Evolutionary conservation across 495 filamentous ascomycete species (phyloP).

Genomic region (Trichoderma reesei): DNA sequence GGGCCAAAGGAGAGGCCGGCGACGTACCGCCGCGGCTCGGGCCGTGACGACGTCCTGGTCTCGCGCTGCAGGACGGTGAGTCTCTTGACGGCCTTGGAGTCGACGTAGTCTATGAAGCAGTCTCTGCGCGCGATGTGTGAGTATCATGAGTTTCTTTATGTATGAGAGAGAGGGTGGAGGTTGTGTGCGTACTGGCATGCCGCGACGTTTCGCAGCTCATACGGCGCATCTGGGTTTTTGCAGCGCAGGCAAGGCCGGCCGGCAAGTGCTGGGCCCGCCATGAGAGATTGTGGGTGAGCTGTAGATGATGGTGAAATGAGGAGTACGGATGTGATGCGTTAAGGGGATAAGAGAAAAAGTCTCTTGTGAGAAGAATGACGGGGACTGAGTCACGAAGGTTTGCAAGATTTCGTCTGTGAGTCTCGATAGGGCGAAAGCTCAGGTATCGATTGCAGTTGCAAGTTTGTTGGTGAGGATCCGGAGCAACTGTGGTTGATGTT

Average conservation of each 20-base stretch:
- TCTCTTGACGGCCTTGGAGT: slow-evolving; percentile 13
- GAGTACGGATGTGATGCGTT: too few species aligned
- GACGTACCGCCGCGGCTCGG: slow-evolving; percentile 43
- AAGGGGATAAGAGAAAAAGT: not conserved
- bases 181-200: not conserved
- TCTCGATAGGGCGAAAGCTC: too few species aligned
- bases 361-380: not conserved
- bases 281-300: not conserved
- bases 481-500: too few species aligned
- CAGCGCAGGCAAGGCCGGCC: slow-evolving; percentile 7
- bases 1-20: slow-evolving; percentile 76
- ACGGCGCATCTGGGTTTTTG: not conserved
- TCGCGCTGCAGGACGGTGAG: slow-evolving; percentile 6
- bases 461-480: too few species aligned
- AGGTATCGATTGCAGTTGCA: too few species aligned
- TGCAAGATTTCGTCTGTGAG: too few species aligned
- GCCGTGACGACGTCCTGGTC: slow-evolving; percentile 32
- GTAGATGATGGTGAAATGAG: too few species aligned
- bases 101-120: slow-evolving; percentile 12
- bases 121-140: slow-evolving; percentile 6
- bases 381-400: too few species aligned
- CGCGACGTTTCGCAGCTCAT: slow-evolving; percentile 6
- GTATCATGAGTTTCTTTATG: not conserved
- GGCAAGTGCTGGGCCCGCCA: not conserved
- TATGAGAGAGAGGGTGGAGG: slow-evolving; percentile 6